A percentile compares a stretch with the other conserved stretches of the same genome.
Conservation (phyloP, 805 yeast species). For the Kuraishia molischiana region DNA sequence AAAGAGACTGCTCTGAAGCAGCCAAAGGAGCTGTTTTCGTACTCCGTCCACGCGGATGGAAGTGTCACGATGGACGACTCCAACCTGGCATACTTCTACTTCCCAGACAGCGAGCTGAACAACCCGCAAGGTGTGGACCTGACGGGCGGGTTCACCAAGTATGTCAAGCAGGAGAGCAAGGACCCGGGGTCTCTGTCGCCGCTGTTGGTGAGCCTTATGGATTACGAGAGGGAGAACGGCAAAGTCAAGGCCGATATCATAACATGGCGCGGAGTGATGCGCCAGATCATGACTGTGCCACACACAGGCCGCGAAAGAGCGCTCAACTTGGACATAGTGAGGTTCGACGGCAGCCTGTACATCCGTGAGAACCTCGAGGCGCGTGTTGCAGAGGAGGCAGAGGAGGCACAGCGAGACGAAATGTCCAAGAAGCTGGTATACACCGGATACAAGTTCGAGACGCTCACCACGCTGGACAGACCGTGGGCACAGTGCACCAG, state of each 20-base stretch:
- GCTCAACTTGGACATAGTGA: conserved; percentile 51
- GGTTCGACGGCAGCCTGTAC: conserved; percentile 69
- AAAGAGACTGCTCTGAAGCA: conserved; percentile 65
- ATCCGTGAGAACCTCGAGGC: conserved; percentile 33
- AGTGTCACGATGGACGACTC: conserved; percentile 41
- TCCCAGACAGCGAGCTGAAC: conserved; percentile 66
- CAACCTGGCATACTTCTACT: conserved; percentile 61
- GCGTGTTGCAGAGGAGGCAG: conserved; percentile 11
- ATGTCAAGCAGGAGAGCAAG: conserved; percentile 44
- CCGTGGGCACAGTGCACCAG: conserved; percentile 71
- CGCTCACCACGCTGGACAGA: conserved; percentile 58
- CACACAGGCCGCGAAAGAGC: conserved; percentile 40
- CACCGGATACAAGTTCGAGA: conserved; percentile 82
- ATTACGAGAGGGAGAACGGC: conserved; percentile 40
- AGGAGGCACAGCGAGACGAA: conserved; percentile 21
- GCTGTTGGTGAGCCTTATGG: conserved; percentile 42
- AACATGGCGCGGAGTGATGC: conserved; percentile 81
- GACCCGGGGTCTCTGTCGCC: conserved; percentile 51
- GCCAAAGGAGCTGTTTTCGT: conserved; percentile 74
- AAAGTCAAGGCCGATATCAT: conserved; percentile 54
- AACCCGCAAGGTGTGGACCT: conserved; percentile 46
- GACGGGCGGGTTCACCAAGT: conserved; percentile 51
- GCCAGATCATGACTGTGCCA: conserved; percentile 60
- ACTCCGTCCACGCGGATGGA: conserved; percentile 51
- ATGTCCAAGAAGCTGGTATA: conserved; percentile 32